Evolutionary conservation across 345 rosid genomes (phyloP).

Genomic region (Adansonia digitata): DNA sequence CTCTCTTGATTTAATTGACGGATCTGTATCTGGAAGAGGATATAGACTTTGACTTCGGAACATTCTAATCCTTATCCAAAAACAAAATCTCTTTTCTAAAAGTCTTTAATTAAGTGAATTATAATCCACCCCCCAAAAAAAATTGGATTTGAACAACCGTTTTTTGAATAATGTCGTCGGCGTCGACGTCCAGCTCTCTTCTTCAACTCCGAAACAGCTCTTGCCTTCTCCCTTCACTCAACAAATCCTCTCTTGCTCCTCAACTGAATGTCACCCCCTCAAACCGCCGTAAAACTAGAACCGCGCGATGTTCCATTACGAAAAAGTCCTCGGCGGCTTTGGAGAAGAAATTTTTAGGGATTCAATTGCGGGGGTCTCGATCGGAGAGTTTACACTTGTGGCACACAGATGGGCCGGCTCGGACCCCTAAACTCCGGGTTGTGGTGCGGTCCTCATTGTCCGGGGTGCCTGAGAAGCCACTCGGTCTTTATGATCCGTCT

Average conservation of each 20-base stretch:
- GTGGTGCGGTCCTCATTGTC: conserved; percentile 72
- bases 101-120: neutral
- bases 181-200: conserved; percentile 36
- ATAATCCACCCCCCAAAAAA: neutral
- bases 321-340: conserved; percentile 19
- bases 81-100: neutral
- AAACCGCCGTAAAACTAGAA: conserved; percentile 19
- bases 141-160: neutral
- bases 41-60: neutral
- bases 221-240: conserved; percentile 24
- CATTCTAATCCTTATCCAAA: neutral
- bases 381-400: conserved; percentile 59
- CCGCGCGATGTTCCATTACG: conserved; percentile 31
- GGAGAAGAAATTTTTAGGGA: conserved; percentile 51
- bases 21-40: neutral
- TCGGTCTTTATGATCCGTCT: conserved; percentile 92
- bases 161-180: conserved; percentile 44
- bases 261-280: conserved; percentile 34
- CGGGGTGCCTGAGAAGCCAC: conserved; percentile 87
- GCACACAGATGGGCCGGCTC: conserved; percentile 79
- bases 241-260: conserved; percentile 25
- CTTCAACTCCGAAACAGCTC: conserved; percentile 31
- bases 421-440: conserved; percentile 61
- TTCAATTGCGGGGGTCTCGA: conserved; percentile 39
- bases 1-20: neutral